Conservation (phyloP, 2,329 filamentous ascomycete genomes). For the Trichophyton simii region DNA sequence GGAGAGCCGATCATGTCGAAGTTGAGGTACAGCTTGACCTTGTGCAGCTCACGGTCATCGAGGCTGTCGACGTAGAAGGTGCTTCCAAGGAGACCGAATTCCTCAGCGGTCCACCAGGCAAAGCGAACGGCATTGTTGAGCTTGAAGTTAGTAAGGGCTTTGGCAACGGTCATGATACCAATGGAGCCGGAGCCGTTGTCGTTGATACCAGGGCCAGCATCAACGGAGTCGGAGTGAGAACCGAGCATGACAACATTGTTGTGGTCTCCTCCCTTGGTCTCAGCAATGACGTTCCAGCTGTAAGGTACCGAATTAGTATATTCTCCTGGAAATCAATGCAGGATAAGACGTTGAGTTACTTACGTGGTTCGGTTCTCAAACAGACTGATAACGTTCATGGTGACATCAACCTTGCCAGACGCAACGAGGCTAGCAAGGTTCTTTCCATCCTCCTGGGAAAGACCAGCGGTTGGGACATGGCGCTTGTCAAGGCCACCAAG, state of each 20-base stretch:
- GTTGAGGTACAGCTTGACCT: constrained; percentile 56
- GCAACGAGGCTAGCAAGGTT: constrained; percentile 45
- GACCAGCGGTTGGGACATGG: constrained; percentile 56
- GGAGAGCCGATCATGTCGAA: constrained; percentile 59
- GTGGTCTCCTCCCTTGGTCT: constrained; percentile 46
- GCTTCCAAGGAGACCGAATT: constrained; percentile 50
- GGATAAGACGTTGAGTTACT: neutral
- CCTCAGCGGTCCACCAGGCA: constrained; percentile 51
- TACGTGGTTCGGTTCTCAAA: constrained; percentile 37
- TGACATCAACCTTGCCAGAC: constrained; percentile 24
- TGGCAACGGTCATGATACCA: constrained; percentile 47
- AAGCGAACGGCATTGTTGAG: constrained; percentile 61
- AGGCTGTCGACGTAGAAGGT: constrained; percentile 44
- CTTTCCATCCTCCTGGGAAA: constrained; percentile 48
- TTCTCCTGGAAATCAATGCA: neutral
- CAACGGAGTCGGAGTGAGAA: constrained; percentile 50
- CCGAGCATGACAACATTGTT: constrained; percentile 48
- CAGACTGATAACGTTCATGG: constrained; percentile 33
- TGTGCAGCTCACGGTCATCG: constrained; percentile 39
- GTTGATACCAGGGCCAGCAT: constrained; percentile 58
- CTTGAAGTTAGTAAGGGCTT: constrained; percentile 55
- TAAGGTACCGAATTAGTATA: constrained; percentile 12
- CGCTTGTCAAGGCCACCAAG: constrained; percentile 47
- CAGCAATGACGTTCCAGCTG: constrained; percentile 47
- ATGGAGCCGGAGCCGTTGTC: constrained; percentile 61